These are phyloP conservation scores for Trichoderma semiorbis DNA, from an alignment of 2,329 filamentous ascomycete genomes.

Conservation along the genomic window DNA sequence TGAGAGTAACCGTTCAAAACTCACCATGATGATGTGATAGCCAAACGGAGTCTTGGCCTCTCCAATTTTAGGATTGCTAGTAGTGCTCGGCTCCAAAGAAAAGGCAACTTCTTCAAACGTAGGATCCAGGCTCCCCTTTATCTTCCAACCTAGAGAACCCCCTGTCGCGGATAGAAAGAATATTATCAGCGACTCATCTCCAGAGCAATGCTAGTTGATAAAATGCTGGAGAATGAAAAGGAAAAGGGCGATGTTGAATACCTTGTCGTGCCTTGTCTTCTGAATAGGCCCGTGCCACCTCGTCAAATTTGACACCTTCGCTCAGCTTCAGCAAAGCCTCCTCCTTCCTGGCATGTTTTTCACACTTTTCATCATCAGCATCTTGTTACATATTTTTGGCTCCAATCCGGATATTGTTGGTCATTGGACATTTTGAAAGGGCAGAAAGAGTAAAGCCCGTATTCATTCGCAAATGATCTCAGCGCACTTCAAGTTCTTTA, in stretches of 20 bases:
- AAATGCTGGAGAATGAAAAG: not conserved
- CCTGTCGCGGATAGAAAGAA: conserved; percentile 42
- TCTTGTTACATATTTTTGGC: not conserved
- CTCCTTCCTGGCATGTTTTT: conserved; percentile 75
- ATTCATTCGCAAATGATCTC: not conserved
- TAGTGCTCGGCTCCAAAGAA: conserved; percentile 63
- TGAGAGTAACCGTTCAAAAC: conserved; percentile 15
- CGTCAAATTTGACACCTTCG: conserved; percentile 68
- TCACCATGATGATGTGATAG: conserved; percentile 77
- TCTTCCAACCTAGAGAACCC: conserved; percentile 70
- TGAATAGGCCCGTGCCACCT: conserved; percentile 67
- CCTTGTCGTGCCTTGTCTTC: conserved; percentile 73
- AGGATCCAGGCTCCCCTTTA: conserved; percentile 61
- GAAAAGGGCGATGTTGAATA: conserved; percentile 26
- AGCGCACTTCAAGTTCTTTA: not conserved
- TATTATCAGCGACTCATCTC: not conserved
- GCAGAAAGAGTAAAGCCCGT: not conserved
- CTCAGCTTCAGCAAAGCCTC: conserved; percentile 67
- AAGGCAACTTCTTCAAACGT: conserved; percentile 73
- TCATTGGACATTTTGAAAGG: not conserved
- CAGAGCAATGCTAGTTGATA: too few relatives aligned
- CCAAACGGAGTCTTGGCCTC: conserved; percentile 73
- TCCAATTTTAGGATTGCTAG: conserved; percentile 59
- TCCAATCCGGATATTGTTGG: not conserved
- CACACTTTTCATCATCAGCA: conserved; percentile 48